Percentiles rank a stretch among this genome's conserved stretches.
phyloP scores from a whole-genome alignment of 305 asterid genomes.

The Rubia tinctorum region DNA sequence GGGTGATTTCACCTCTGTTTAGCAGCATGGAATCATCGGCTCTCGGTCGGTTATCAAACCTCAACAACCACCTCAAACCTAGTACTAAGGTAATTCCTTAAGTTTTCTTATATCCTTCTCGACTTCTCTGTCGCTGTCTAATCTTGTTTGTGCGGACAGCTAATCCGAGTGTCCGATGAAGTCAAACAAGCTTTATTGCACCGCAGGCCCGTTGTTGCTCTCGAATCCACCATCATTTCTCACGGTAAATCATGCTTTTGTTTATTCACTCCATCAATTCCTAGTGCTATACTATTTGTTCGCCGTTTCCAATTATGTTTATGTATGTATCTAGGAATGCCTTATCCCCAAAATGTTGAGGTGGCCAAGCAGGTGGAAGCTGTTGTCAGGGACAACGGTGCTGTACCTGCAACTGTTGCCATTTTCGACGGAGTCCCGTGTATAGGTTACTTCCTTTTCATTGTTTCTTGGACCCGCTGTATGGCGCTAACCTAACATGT shows the following conservation, averaged over 20 bases:
- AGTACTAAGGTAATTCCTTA: neutral
- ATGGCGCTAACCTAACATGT: neutral
- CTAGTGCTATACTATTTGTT: neutral
- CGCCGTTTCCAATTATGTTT: neutral
- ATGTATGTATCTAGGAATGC: slow-evolving; percentile 62
- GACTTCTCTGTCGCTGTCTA: neutral
- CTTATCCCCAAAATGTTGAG: slow-evolving; percentile 92
- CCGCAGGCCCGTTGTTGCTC: slow-evolving; percentile 85
- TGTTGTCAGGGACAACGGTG: slow-evolving; percentile 71
- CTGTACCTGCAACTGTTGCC: slow-evolving; percentile 89
- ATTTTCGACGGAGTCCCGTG: slow-evolving; percentile 83
- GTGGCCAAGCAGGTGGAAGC: slow-evolving; percentile 85
- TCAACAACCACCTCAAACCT: slow-evolving; percentile 25
- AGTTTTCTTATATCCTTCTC: neutral
- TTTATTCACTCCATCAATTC: neutral
- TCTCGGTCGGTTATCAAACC: slow-evolving; percentile 18
- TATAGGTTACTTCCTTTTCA: slow-evolving; percentile 42
- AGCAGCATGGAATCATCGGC: slow-evolving; percentile 13
- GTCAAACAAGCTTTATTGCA: slow-evolving; percentile 76
- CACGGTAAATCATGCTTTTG: slow-evolving; percentile 45
- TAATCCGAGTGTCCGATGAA: slow-evolving; percentile 57
- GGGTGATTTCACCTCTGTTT: too few species aligned
- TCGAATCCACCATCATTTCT: slow-evolving; percentile 90
- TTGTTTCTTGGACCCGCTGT: slow-evolving; percentile 8
- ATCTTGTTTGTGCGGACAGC: slow-evolving; percentile 29